Conservation (phyloP, 2,329 filamentous ascomycete genomes). For the Annulohypoxylon truncatum region DNA sequence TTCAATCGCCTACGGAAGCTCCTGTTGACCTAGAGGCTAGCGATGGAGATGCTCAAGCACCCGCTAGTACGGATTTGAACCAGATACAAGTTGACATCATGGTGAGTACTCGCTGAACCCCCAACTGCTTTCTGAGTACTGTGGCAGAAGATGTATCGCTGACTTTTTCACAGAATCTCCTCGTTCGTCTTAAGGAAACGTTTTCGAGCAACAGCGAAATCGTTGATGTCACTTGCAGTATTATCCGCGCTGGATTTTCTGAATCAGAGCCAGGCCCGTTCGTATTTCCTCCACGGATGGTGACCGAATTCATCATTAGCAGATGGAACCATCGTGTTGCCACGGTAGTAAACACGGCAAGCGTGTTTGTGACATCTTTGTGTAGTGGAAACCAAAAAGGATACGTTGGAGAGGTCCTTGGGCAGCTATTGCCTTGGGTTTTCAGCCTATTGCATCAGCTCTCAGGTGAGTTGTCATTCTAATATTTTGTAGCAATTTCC, state of each 20-base stretch:
- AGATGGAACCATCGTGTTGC: conserved; percentile 73
- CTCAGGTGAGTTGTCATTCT: conserved; percentile 56
- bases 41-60: conserved; percentile 38
- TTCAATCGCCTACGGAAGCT: conserved; percentile 75
- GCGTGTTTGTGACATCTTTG: conserved; percentile 74
- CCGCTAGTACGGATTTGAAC: conserved; percentile 36
- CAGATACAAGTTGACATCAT: conserved; percentile 62
- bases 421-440: conserved; percentile 69
- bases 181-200: conserved; percentile 57
- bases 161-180: conserved; percentile 38
- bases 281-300: conserved; percentile 74
- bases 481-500: neutral
- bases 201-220: conserved; percentile 74
- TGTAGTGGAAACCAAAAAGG: conserved; percentile 56
- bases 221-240: conserved; percentile 76
- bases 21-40: conserved; percentile 74
- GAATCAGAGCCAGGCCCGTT: conserved; percentile 81
- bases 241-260: conserved; percentile 79
- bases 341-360: conserved; percentile 76
- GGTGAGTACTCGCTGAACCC: conserved; percentile 50
- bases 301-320: conserved; percentile 74
- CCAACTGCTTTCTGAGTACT: neutral
- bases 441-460: conserved; percentile 71
- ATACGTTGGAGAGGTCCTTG: conserved; percentile 62
- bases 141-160: conserved; percentile 55